phyloP scores from a whole-genome alignment of 2,329 filamentous ascomycete genomes.

The Trichoderma cornu-damae region DNA sequence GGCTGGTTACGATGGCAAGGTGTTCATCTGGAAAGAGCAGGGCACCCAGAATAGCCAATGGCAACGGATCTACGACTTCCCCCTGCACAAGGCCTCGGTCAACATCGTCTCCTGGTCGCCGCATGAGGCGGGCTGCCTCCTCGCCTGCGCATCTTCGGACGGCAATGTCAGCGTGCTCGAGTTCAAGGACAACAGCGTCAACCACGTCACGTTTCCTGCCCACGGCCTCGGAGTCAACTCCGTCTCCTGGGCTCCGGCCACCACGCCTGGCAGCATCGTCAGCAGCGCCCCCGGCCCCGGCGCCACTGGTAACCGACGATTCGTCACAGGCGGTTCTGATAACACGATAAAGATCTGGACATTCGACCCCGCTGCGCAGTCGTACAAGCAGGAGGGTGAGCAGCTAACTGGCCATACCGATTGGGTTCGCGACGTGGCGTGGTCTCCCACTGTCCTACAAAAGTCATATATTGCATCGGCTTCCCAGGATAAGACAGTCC shows the following conservation, averaged over 20 bases:
- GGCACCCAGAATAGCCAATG: constrained; percentile 52
- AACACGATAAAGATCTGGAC: constrained; percentile 92
- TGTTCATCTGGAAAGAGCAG: constrained; percentile 97
- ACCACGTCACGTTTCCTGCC: constrained; percentile 81
- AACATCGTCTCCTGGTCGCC: constrained; percentile 98
- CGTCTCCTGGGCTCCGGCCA: constrained; percentile 89
- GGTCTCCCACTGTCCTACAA: constrained; percentile 90
- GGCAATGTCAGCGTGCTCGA: constrained; percentile 91
- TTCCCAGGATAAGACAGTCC: constrained; percentile 92
- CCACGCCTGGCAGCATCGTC: constrained; percentile 76
- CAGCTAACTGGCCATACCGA: constrained; percentile 78
- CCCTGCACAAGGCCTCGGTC: constrained; percentile 89
- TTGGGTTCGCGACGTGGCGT: constrained; percentile 97
- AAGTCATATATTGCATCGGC: constrained; percentile 97
- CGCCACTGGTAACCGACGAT: constrained; percentile 64
- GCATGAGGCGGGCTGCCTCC: constrained; percentile 88
- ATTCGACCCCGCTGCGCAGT: constrained; percentile 60
- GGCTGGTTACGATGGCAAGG: constrained; percentile 93
- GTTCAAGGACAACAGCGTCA: constrained; percentile 94
- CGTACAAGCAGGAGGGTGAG: constrained; percentile 57
- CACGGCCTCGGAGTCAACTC: constrained; percentile 94
- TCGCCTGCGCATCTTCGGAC: constrained; percentile 91
- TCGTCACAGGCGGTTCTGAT: constrained; percentile 93
- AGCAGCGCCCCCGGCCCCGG: constrained; percentile 60
- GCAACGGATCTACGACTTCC: constrained; percentile 89